phyloP scores from a whole-genome alignment of 2,329 filamentous ascomycete species.

The Neoascochyta sp. region DNA sequence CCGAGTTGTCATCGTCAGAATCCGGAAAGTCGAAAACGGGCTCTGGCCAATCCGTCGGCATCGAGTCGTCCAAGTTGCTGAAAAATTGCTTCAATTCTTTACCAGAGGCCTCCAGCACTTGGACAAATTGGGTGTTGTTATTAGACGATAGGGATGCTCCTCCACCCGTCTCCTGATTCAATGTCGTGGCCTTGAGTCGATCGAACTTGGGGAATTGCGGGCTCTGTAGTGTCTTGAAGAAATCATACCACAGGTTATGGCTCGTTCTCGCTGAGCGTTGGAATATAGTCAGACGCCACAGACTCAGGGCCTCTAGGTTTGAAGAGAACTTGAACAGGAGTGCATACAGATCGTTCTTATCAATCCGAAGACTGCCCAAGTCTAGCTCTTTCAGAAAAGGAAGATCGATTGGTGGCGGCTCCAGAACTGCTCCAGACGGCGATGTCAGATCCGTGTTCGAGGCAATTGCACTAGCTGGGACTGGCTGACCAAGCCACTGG shows the following conservation, averaged over 20 bases:
- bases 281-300: slow-evolving; percentile 45
- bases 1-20: slow-evolving; percentile 3
- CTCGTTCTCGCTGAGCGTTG: slow-evolving; percentile 2
- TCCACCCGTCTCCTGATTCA: too few species aligned
- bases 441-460: neutral
- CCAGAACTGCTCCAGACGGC: neutral
- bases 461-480: neutral
- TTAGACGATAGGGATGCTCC: too few species aligned
- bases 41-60: slow-evolving; percentile 16
- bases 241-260: slow-evolving; percentile 16
- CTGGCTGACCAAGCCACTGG: slow-evolving; percentile 31
- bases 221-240: slow-evolving; percentile 18
- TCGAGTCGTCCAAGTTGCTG: slow-evolving; percentile 7
- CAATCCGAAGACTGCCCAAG: slow-evolving; percentile 17
- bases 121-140: slow-evolving; percentile 1
- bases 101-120: slow-evolving; percentile 11
- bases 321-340: slow-evolving; percentile 42
- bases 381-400: slow-evolving; percentile 18
- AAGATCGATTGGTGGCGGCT: slow-evolving; percentile 12
- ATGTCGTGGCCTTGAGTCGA: neutral
- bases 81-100: slow-evolving; percentile 14
- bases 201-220: slow-evolving; percentile 12
- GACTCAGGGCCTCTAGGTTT: slow-evolving; percentile 44
- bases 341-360: slow-evolving; percentile 7
- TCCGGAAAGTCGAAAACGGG: neutral